These are phyloP conservation scores for Cichorium intybus DNA, from an alignment of 140 eudicot genomes.

Conservation along the genomic window DNA sequence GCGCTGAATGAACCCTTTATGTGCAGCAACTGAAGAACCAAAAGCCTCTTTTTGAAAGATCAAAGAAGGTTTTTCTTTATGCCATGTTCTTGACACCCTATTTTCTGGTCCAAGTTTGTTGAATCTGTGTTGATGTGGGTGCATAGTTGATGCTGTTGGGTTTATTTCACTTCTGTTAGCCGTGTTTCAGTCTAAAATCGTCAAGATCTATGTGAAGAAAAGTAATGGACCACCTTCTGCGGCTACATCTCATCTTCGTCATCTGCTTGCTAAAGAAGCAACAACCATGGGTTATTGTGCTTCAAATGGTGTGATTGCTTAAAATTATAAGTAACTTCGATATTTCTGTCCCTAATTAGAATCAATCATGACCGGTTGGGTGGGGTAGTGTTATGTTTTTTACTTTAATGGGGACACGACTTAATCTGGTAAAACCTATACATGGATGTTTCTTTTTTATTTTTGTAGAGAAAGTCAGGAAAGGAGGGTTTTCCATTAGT, in stretches of 20 bases:
- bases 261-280: constrained; percentile 29
- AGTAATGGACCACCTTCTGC: constrained; percentile 35
- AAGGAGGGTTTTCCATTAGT: no score
- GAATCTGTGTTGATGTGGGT: neutral
- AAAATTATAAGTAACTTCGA: no score
- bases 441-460: no score
- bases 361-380: no score
- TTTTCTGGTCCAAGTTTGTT: neutral
- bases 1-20: neutral
- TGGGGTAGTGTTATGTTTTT: no score
- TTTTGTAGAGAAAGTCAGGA: no score
- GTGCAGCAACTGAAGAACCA: constrained; percentile 57
- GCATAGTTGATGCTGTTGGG: constrained; percentile 95
- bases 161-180: constrained; percentile 85
- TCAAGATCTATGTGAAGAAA: constrained; percentile 47
- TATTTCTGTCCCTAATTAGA: no score
- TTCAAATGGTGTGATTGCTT: no score
- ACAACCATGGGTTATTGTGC: constrained; percentile 30
- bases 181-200: constrained; percentile 62
- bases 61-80: constrained; percentile 55
- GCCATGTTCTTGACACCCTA: no score
- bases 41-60: constrained; percentile 59
- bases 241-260: no score
- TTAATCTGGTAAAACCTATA: no score
- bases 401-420: no score